Evolutionary conservation across 352 stramenopile genomes (phyloP), one percentile per base, ranked within the genome.

Genomic region (Globisporangium recalcitrans): DNA sequence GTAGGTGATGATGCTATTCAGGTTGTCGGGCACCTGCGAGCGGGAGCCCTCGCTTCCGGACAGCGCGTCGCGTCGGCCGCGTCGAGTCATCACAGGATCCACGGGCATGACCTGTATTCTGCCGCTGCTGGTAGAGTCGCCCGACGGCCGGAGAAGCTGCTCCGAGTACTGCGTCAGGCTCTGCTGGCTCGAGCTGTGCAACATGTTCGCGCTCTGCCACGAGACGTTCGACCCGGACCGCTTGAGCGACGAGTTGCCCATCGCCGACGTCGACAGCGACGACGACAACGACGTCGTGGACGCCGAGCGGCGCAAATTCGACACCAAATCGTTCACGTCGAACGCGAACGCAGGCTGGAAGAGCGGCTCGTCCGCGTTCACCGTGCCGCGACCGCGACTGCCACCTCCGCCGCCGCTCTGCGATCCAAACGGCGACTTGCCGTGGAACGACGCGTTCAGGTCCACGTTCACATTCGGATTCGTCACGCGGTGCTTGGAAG

Each of bases 1-100:
- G 58, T 86, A 86, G 7, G 62, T 64, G 62, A 86, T 79, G 52
- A 86, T 80, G 58, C 74, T 84, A 65, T 80, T 82, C 49, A 69
- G 52, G 27, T 46, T 68, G n/a, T 53, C 44, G 14, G 31, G 56
- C 21, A 54, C 52, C 8, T 64, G 65, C 22, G 73, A 53, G 4
- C 61, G 68, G 40, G 69, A 54, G 19, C 74, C 49, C 51, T 86
- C 67, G 40, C 74, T 60, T 0, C 77, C 74, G 0, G 68, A 74
- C 4, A 86, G 59, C 8, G 77, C 77, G 31, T 74, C 77, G 10
- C 77, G 71, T 34, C 77, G 73, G 21, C 70, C 52, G 7, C 77
- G 73, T 11, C 74, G 72, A 6, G 65, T 59, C 31, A 70, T 66
- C 49, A 64, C 44, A 10, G 63, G 63, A 0, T 71, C 65, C 14